Percentiles rank a stretch among this genome's conserved stretches.
phyloP scores from a whole-genome alignment of 768 basidiomycete species.

The Kwoniella shandongensis region DNA sequence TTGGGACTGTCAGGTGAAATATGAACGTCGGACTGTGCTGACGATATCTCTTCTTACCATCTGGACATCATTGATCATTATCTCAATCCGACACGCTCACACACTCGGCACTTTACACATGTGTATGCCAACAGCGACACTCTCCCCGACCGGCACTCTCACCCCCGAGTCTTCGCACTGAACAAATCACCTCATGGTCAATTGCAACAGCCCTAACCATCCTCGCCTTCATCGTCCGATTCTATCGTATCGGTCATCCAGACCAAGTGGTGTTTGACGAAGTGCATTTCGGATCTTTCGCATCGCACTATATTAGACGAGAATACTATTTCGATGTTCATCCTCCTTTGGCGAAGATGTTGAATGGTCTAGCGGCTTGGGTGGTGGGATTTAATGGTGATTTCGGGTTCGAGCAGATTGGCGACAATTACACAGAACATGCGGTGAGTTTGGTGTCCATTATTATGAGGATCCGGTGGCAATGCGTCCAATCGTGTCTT shows the following conservation, averaged over 20 bases:
- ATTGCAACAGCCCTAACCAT: conserved; percentile 57
- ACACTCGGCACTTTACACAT: background rate
- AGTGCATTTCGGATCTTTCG: conserved; percentile 98
- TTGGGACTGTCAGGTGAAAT: too few relatives aligned
- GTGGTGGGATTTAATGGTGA: conserved; percentile 93
- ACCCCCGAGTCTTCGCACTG: conserved; percentile 15
- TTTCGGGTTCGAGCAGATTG: conserved; percentile 92
- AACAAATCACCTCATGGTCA: conserved; percentile 28
- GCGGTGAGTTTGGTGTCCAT: conserved; percentile 58
- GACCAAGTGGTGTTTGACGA: conserved; percentile 97
- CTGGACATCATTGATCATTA: conserved; percentile 1
- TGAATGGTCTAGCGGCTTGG: conserved; percentile 93
- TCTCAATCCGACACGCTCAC: background rate
- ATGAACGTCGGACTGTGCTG: too few relatives aligned
- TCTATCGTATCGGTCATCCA: conserved; percentile 91
- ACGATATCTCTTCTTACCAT: too few relatives aligned
- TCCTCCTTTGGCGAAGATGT: conserved; percentile 91
- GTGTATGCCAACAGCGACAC: conserved; percentile 17
- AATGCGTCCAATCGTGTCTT: too few relatives aligned
- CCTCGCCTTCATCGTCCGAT: conserved; percentile 77
- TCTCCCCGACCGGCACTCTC: conserved; percentile 16
- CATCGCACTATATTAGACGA: conserved; percentile 83
- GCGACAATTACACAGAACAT: conserved; percentile 80
- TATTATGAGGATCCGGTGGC: too few relatives aligned
- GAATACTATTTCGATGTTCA: conserved; percentile 99